Percentiles rank a stretch among this genome's conserved stretches.
phyloP scores from a whole-genome alignment of 768 basidiomycete genomes.

The Mycena indigotica region DNA sequence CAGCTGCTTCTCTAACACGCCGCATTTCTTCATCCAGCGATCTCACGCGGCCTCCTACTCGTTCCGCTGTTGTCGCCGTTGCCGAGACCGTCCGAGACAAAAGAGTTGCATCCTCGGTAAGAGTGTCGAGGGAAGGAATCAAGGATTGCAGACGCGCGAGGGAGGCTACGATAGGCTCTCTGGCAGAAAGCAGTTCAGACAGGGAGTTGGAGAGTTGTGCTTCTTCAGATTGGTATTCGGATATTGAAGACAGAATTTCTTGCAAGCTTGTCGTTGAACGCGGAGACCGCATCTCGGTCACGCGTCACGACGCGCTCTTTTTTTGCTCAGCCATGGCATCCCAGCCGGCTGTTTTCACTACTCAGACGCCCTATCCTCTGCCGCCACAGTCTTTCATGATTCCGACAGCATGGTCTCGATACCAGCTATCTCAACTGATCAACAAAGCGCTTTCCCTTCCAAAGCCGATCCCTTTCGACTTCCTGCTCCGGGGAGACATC shows the following conservation, averaged over 20 bases:
- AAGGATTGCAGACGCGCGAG: conserved; percentile 64
- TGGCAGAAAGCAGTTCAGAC: conserved; percentile 66
- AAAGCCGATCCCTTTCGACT: conserved; percentile 88
- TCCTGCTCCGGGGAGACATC: conserved; percentile 82
- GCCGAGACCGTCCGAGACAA: conserved; percentile 61
- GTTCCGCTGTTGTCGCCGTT: conserved; percentile 80
- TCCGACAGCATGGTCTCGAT: conserved; percentile 88
- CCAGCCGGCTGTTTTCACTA: conserved; percentile 72
- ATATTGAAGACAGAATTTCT: conserved; percentile 75
- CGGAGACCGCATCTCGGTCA: conserved; percentile 26
- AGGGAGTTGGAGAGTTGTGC: conserved; percentile 74
- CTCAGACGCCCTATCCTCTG: conserved; percentile 70
- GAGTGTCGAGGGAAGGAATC: conserved; percentile 61
- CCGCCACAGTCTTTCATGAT: conserved; percentile 92
- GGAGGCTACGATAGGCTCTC: conserved; percentile 64
- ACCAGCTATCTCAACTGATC: conserved; percentile 93
- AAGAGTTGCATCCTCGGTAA: conserved; percentile 57
- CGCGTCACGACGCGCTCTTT: background rate
- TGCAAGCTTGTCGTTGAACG: conserved; percentile 57
- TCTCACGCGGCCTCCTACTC: conserved; percentile 90
- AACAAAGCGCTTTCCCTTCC: conserved; percentile 86
- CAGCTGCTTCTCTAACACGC: conserved; percentile 85
- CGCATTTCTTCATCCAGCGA: conserved; percentile 92
- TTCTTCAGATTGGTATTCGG: conserved; percentile 76
- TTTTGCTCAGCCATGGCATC: conserved; percentile 28